Percentiles rank a stretch among this genome's conserved stretches.
phyloP scores from a whole-genome alignment of 2,329 filamentous ascomycete genomes.

The Nannizzia gypsea region DNA sequence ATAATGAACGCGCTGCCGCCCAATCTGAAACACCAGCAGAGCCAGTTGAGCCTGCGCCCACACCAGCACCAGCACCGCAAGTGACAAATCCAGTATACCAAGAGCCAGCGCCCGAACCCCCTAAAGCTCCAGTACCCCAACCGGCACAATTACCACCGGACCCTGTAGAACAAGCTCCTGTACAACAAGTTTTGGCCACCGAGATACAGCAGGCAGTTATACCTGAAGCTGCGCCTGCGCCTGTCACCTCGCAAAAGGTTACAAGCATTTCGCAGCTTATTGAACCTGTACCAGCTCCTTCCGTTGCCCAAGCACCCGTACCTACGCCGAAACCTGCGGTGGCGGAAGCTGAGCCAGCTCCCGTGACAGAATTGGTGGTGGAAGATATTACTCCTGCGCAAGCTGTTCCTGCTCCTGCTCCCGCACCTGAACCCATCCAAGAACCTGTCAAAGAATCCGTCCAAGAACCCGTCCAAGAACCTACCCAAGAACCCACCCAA shows the following conservation, averaged over 20 bases:
- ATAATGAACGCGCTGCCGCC: constrained; percentile 20
- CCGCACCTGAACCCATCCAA: constrained; percentile 19
- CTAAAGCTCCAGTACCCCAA: constrained; percentile 3
- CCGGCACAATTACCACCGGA: not conserved
- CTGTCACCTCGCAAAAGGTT: not conserved
- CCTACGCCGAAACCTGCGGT: constrained; percentile 13
- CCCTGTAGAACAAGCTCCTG: not conserved
- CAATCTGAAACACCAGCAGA: constrained; percentile 11
- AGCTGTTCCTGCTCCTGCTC: constrained; percentile 16
- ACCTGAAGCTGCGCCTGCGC: not conserved
- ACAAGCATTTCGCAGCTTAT: not conserved
- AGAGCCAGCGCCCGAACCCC: not conserved
- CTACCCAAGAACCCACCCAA: constrained; percentile 14
- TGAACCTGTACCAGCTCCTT: constrained; percentile 8
- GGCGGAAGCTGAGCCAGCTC: constrained; percentile 16
- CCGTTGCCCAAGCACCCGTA: not conserved
- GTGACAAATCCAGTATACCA: not conserved
- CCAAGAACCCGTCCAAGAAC: constrained; percentile 18
- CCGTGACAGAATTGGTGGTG: not conserved
- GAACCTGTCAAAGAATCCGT: constrained; percentile 9
- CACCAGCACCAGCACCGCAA: not conserved
- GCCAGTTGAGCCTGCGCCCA: constrained; percentile 5
- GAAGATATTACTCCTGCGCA: constrained; percentile 14
- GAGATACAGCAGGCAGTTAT: not conserved
- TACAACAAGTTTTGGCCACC: not conserved